Evolutionary conservation across 768 basidiomycete species (phyloP), one percentile per base, ranked within the genome.

Genomic region (Boletellus sp.): DNA sequence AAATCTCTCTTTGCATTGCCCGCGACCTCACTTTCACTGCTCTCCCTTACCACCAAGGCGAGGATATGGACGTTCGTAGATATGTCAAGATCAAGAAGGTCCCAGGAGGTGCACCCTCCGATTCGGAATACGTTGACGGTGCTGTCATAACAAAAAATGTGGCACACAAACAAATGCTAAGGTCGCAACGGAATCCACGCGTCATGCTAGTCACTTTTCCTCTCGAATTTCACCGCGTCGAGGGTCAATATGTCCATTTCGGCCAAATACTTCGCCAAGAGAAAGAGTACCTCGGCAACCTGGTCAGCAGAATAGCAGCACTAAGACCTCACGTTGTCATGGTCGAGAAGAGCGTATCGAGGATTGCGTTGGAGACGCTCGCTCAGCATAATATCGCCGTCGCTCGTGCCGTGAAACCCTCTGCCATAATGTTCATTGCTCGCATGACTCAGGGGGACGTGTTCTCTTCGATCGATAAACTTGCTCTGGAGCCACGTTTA

Each of bases 51-150:
- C 79, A 85, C 6, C 85, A 90, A 63, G 92, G 92, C 2, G 90
- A 93, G 58, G 89, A 91, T 55, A 94, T 97, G 84, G 96, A 98
- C 66, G 87, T 96, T 20, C 78, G 95, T 28, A 81, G 86, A 34
- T 96, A 95, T 59, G 93, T 98, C 41, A 97, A 97, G 72, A 94
- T 98, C 70, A 98, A 99, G 75, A 95, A 95, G 70, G 87, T 98
- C 15, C 95, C 96, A 0, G 96, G 96, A 20, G 96, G 96, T 4
- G 74, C 80, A 33, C 94, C 95, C 17, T 79, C 75, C 23, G 92
- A 99, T 66, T 96, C 93, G 5, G 96, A 99, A 72, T 98, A 94
- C 64, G 91, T 99, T 39, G 89, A 93, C 47, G 96, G 96, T 12
- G 90, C 88, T 5, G 93, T 98, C 49, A 96, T 97, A 61, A 94